These are phyloP conservation scores for Grifola frondosa DNA, from an alignment of 1,284 basidiomycete genomes.

Conservation along the genomic window DNA sequence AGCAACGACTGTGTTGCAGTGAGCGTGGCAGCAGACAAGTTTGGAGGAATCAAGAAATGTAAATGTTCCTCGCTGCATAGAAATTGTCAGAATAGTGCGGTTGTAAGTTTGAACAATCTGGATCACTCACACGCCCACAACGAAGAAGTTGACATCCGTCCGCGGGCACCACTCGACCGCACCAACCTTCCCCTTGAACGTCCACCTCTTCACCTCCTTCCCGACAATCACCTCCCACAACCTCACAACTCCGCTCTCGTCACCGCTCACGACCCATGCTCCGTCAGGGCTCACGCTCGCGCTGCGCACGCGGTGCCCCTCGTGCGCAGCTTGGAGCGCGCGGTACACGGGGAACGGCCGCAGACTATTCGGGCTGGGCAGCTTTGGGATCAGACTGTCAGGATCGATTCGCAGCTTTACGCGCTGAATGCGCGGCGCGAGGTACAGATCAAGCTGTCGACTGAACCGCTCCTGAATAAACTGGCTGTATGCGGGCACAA, in stretches of 20 bases:
- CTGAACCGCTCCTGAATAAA: constrained; percentile 95
- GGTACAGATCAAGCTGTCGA: constrained; percentile 94
- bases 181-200: constrained; percentile 78
- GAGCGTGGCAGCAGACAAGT: constrained; percentile 59
- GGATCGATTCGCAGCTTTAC: constrained; percentile 91
- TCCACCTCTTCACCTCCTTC: constrained; percentile 88
- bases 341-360: constrained; percentile 93
- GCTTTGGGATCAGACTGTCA: constrained; percentile 87
- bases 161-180: constrained; percentile 94
- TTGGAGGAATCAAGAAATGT: constrained; percentile 82
- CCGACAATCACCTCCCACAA: constrained; percentile 96
- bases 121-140: constrained; percentile 72
- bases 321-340: constrained; percentile 74
- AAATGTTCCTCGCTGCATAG: constrained; percentile 71
- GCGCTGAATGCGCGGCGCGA: constrained; percentile 90
- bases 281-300: constrained; percentile 86
- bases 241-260: constrained; percentile 85
- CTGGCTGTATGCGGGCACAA: constrained; percentile 89
- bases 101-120: too few relatives aligned
- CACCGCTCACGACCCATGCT: constrained; percentile 89
- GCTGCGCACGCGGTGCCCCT: constrained; percentile 72
- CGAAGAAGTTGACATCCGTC: constrained; percentile 79
- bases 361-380: constrained; percentile 92
- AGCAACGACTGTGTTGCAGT: constrained; percentile 66
- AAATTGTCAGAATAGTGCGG: constrained; percentile 1